These are phyloP conservation scores for Geotrichum fermentans DNA, from an alignment of 1,139 yeast species.

Conservation along the genomic window DNA sequence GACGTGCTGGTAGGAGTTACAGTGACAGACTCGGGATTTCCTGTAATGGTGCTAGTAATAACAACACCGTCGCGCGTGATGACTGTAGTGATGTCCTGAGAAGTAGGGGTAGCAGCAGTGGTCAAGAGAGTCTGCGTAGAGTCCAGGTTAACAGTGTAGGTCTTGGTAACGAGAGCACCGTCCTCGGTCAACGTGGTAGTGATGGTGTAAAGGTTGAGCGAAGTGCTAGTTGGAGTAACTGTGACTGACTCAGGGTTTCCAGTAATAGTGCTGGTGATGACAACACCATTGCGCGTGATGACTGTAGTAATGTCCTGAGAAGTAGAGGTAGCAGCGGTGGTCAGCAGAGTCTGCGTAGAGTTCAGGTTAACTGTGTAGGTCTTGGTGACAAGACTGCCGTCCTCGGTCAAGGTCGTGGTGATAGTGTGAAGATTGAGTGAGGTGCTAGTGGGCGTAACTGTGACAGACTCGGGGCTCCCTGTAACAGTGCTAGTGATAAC, in stretches of 20 bases:
- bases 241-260: slow-evolving; percentile 5
- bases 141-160: slow-evolving; percentile 4
- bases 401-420: slow-evolving; percentile 11
- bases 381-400: slow-evolving; percentile 9
- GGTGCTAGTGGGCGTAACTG: slow-evolving; percentile 15
- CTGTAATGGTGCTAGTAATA: neutral
- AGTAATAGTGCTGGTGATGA: slow-evolving; percentile 11
- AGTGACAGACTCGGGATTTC: neutral
- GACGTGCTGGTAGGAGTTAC: neutral
- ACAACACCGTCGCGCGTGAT: neutral
- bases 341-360: neutral
- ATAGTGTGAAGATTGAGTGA: slow-evolving; percentile 5
- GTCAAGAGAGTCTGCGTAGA: neutral
- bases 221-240: slow-evolving; percentile 17
- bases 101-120: neutral
- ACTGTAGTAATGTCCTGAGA: slow-evolving; percentile 14
- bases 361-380: slow-evolving; percentile 8
- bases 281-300: slow-evolving; percentile 13
- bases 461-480: slow-evolving; percentile 3
- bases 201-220: slow-evolving; percentile 6
- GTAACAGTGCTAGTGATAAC: slow-evolving; percentile 13
- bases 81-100: slow-evolving; percentile 5
- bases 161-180: slow-evolving; percentile 8
- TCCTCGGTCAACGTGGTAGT: slow-evolving; percentile 10
- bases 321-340: slow-evolving; percentile 6